Evolutionary conservation across 169 alveolate species (phyloP).

Genomic region (Eimeria sp.): DNA sequence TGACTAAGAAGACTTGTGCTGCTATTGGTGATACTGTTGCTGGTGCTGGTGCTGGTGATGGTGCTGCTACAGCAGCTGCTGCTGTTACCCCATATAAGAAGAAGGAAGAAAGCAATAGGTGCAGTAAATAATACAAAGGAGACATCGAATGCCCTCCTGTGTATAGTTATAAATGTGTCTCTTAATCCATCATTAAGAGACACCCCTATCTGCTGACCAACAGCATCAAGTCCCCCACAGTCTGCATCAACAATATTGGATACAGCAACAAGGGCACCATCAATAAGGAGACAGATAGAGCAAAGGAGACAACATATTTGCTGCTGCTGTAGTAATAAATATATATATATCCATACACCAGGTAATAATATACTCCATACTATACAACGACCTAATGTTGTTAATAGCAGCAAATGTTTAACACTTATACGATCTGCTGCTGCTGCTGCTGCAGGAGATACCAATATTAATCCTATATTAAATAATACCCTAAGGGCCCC

Average conservation of each 20-base stretch:
- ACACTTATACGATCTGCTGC: conserved; percentile 83
- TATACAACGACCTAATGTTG: conserved; percentile 46
- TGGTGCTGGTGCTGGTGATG: not conserved
- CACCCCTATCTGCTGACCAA: conserved; percentile 82
- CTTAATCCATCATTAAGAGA: not conserved
- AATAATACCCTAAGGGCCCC: conserved; percentile 84
- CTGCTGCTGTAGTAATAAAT: not conserved
- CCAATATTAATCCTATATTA: conserved; percentile 84
- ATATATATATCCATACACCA: conserved; percentile 27
- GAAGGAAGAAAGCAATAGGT: conserved; percentile 47
- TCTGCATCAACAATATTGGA: conserved; percentile 87
- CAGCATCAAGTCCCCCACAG: conserved; percentile 87
- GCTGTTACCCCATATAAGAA: not conserved
- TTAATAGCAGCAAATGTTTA: conserved; percentile 8
- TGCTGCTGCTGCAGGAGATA: conserved; percentile 87
- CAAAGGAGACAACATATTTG: not conserved
- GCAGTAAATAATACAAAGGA: conserved; percentile 84
- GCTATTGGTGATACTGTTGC: not conserved
- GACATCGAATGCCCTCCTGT: conserved; percentile 83
- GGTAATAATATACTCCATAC: conserved; percentile 68
- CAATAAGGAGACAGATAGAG: not conserved
- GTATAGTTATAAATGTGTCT: conserved; percentile 70
- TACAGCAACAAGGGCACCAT: conserved; percentile 76
- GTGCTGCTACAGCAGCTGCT: not conserved
- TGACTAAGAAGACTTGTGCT: not conserved